Base-by-base conservation (phyloP, 176 grass and related monocot genomes). In the Musa acuminata region DNA sequence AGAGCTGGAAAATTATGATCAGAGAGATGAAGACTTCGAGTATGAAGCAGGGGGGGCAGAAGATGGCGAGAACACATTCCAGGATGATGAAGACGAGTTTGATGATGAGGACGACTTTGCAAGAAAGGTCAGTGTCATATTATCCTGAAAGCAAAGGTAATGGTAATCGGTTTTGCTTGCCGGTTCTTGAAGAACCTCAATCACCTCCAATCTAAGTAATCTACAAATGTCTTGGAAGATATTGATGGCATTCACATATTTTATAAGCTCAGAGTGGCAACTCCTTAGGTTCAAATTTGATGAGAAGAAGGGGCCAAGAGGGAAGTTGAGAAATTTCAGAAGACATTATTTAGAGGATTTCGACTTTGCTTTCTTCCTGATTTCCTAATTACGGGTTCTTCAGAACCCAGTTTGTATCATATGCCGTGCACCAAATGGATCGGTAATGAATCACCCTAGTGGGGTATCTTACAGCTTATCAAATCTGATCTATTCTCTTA, bases 41-140 rank as follows among this genome's bases (percentile, higher is more conserved):
- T 91, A 89, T 0, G 88, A 87, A 43, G 53, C 71, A 51, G 80
- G 81, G 8, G 83, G 79, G 79, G 84, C 82, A 82, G 67, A 84
- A 59, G 90, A 85, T 53, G 90, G 87, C 49, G 90, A 91, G 77
- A 87, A 80, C 54, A 82, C 62, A 27, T 93, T 85, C 79, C 85
- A 81, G 67, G 87, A 86, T 0, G 85, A 83, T 0, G 87, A 92
- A 51, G 86, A 91, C 11, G 89, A 93, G 50, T 81, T 79, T 1
- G 89, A 96, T 8, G 91, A 92, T 12, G 90, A 87, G 54, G 87
- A 99, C 52, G 92, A 86, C 72, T 99, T 99, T 72, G 88, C 96
- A 65, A 89, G 8, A 22, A 89, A 89, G 91, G 88, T 99, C 1
- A 91, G 91, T 22, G 88, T 87, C 13, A 53, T 91, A 77, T 78